Percentiles rank a stretch among this genome's conserved stretches.
These are phyloP conservation scores for Cyberlindnera japonica DNA, from an alignment of 805 yeast genomes.

Conservation along the genomic window DNA sequence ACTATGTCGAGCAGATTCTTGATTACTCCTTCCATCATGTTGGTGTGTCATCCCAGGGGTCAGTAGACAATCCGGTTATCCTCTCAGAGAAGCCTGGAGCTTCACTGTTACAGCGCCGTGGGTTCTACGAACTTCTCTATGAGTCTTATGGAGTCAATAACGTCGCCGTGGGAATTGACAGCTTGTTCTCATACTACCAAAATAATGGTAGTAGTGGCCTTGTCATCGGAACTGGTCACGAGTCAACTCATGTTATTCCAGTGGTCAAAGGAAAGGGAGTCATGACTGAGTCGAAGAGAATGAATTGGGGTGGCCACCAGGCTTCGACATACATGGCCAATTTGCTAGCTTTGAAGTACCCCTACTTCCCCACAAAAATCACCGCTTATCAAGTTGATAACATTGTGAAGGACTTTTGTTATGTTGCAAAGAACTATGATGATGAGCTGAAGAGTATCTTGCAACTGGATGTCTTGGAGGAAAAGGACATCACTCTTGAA, in stretches of 20 bases:
- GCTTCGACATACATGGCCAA: constrained; percentile 60
- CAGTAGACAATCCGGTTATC: constrained; percentile 74
- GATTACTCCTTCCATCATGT: constrained; percentile 83
- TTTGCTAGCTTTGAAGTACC: constrained; percentile 77
- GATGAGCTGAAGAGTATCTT: constrained; percentile 56
- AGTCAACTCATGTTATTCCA: constrained; percentile 79
- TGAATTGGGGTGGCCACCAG: constrained; percentile 89
- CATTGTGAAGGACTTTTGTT: constrained; percentile 73
- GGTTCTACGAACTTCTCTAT: constrained; percentile 77
- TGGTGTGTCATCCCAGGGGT: constrained; percentile 50
- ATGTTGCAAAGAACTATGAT: constrained; percentile 65
- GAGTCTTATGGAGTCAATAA: constrained; percentile 78
- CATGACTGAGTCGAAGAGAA: constrained; percentile 65
- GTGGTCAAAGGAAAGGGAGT: constrained; percentile 67
- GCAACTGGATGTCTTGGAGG: constrained; percentile 59
- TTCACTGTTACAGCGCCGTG: constrained; percentile 64
- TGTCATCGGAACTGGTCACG: constrained; percentile 81
- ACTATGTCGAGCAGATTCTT: constrained; percentile 71
- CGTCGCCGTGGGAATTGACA: constrained; percentile 78
- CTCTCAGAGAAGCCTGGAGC: constrained; percentile 76
- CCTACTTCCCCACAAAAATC: constrained; percentile 80
- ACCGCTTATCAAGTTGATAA: constrained; percentile 58
- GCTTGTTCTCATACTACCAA: constrained; percentile 70
- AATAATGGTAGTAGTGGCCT: constrained; percentile 61
- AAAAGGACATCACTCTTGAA: constrained; percentile 73